A percentile compares a stretch with the other conserved stretches of the same genome.
Conservation (phyloP, 1,284 basidiomycete species). For the Austroboletus niveus region DNA sequence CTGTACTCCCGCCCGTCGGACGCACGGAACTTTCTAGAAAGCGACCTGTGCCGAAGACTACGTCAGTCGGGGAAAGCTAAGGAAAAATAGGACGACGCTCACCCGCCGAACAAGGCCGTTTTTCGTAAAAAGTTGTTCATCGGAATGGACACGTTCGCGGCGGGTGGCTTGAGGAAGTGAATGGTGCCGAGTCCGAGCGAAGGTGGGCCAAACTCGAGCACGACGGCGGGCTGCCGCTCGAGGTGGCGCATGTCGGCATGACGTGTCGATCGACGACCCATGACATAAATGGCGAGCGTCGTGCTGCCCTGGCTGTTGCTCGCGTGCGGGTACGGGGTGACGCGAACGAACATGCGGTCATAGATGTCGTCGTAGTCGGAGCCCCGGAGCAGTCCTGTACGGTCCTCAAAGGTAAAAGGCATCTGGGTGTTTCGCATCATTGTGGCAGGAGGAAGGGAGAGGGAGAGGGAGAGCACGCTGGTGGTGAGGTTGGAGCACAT, state of each 20-base stretch:
- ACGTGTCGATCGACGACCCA: constrained; percentile 59
- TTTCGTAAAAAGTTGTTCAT: constrained; percentile 63
- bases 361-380: constrained; percentile 75
- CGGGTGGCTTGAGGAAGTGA: constrained; percentile 43
- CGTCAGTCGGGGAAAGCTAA: neutral
- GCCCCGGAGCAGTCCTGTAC: constrained; percentile 52
- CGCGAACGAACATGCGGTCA: constrained; percentile 66
- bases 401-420: constrained; percentile 65
- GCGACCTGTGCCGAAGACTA: constrained; percentile 45
- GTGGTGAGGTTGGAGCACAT: neutral
- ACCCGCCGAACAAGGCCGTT: constrained; percentile 62
- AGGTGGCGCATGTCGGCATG: constrained; percentile 52
- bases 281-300: constrained; percentile 53
- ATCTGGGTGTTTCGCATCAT: constrained; percentile 33
- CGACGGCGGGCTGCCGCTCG: constrained; percentile 47
- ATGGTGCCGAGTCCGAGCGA: constrained; percentile 57
- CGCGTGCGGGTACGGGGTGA: constrained; percentile 43
- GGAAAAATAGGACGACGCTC: constrained; percentile 20
- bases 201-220: constrained; percentile 53
- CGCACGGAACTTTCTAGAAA: constrained; percentile 61
- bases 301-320: constrained; percentile 17
- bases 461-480: neutral
- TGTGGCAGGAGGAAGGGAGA: neutral
- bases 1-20: constrained; percentile 66
- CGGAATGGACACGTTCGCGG: constrained; percentile 41